These are phyloP conservation scores for Podospora conica DNA, from an alignment of 495 filamentous ascomycete species.

Conservation along the genomic window DNA sequence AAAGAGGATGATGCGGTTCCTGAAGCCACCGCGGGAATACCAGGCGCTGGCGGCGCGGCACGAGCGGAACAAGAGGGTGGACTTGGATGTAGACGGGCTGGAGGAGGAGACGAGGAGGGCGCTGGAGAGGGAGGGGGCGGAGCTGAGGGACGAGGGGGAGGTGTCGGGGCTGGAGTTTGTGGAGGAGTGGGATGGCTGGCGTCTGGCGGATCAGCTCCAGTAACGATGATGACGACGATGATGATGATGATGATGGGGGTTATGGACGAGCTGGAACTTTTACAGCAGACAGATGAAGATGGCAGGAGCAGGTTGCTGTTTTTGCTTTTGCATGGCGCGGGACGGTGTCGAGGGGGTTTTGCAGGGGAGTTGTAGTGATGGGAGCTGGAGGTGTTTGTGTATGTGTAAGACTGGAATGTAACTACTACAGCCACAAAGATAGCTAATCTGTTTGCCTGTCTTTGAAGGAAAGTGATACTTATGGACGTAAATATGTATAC, in stretches of 20 bases:
- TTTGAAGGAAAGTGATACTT: too few relatives aligned
- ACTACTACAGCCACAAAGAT: too few relatives aligned
- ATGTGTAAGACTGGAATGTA: too few relatives aligned
- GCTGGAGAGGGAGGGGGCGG: slow-evolving; percentile 18
- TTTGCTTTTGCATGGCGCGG: background rate
- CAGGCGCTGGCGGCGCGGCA: slow-evolving; percentile 4
- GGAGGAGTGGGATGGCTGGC: background rate
- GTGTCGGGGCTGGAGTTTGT: slow-evolving; percentile 10
- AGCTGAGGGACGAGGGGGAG: background rate
- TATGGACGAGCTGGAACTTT: too few relatives aligned
- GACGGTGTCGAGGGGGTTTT: background rate
- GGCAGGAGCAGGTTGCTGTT: background rate
- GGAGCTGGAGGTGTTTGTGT: too few relatives aligned
- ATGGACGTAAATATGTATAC: too few relatives aligned
- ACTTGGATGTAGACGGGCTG: slow-evolving; percentile 23
- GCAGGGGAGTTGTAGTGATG: too few relatives aligned
- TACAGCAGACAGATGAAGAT: background rate
- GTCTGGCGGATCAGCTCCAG: too few relatives aligned
- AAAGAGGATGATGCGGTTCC: background rate
- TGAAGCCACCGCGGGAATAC: slow-evolving; percentile 3
- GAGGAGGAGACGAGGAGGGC: slow-evolving; percentile 5
- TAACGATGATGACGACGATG: background rate
- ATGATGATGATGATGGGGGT: background rate
- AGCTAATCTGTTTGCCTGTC: too few relatives aligned
- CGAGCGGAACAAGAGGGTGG: slow-evolving; percentile 19